Base-by-base conservation (phyloP, 1,284 basidiomycete genomes). In the Cryptococcus sp. region DNA sequence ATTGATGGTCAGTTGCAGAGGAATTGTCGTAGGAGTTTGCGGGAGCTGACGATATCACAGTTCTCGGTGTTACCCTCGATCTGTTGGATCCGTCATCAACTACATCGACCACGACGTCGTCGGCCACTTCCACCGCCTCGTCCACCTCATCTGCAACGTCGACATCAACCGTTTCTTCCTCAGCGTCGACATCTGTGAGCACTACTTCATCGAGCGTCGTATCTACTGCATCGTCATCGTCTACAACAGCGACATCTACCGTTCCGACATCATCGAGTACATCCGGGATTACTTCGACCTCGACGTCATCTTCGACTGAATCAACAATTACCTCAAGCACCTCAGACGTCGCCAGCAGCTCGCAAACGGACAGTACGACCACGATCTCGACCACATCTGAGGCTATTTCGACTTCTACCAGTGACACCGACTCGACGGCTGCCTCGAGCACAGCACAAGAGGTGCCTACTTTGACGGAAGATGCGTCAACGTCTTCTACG, bases 1-100 rank as follows among this genome's bases (percentile, higher is more conserved):
- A 23, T 59, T 10, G 61, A 25, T 30, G 47, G 53, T 62, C 54
- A 59, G 54, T 58, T 8, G 15, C 22, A 40, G 15, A 10, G 35
- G 15, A 41, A 19, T 22, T 40, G 4, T 5, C 42, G 22, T 23
- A 39, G 19, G 15, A 23, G 0, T 7, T 35, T 16, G 30, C 30
- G 30, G 30, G 30, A 15, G 22, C 42, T 40, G 45, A n/a, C 54
- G n/a, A 20, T 30, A 15, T 45, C 50, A 30, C 17, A 52, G 50
- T 23, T 35, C 50, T 52, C 38, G 30, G 49, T 22, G 43, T 22
- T 8, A 35, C 47, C n/a, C 19, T 19, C 20, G 35, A 13, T n/a
- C 35, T 20, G 5, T 4, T 46, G 20, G 25, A 54, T 38, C n/a
- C 23, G 13, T 23, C 38, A 7, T 30, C 38, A 6, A n/a, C 50